Percentiles rank a stretch among this genome's conserved stretches.
phyloP scores from a whole-genome alignment of 23 red algal genomes.

The Chondrus crispus region DNA sequence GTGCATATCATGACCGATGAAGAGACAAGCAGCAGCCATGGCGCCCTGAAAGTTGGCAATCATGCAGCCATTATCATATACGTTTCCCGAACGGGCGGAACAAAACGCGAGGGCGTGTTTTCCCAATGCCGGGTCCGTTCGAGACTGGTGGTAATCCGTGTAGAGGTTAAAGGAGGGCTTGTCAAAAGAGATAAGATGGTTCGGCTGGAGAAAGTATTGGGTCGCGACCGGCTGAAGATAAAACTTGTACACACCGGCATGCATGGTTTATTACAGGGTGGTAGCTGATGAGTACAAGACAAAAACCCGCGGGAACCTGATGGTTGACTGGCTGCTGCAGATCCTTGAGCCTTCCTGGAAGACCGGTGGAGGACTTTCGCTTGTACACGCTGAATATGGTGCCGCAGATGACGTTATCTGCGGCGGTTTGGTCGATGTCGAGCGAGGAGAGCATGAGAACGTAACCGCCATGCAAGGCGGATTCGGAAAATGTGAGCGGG shows the following conservation, averaged over 20 bases:
- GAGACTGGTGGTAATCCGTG: background rate
- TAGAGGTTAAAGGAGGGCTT: background rate
- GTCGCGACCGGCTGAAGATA: conserved; percentile 83
- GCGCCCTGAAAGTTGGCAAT: conserved; percentile 66
- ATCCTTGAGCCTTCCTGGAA: conserved; percentile 60
- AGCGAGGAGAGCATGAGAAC: conserved; percentile 70
- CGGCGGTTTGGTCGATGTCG: conserved; percentile 41
- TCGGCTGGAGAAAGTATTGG: conserved; percentile 83
- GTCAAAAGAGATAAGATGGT: background rate
- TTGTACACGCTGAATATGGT: conserved; percentile 82
- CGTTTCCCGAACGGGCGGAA: background rate
- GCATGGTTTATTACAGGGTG: conserved; percentile 67
- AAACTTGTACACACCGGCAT: conserved; percentile 66
- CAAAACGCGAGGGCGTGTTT: background rate
- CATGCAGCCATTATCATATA: conserved; percentile 54
- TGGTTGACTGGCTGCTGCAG: conserved; percentile 46
- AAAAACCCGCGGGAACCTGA: conserved; percentile 88
- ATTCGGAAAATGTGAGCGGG: conserved; percentile 61
- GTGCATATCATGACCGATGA: conserved; percentile 58
- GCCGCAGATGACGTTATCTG: conserved; percentile 52
- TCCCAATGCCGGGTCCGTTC: background rate
- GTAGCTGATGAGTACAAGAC: conserved; percentile 74
- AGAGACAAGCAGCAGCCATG: conserved; percentile 43
- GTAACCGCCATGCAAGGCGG: conserved; percentile 72
- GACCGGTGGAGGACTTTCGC: conserved; percentile 47